A percentile compares a stretch with the other conserved stretches of the same genome.
Conservation (phyloP, 306 rosid genomes). For the Prosopis cineraria region DNA sequence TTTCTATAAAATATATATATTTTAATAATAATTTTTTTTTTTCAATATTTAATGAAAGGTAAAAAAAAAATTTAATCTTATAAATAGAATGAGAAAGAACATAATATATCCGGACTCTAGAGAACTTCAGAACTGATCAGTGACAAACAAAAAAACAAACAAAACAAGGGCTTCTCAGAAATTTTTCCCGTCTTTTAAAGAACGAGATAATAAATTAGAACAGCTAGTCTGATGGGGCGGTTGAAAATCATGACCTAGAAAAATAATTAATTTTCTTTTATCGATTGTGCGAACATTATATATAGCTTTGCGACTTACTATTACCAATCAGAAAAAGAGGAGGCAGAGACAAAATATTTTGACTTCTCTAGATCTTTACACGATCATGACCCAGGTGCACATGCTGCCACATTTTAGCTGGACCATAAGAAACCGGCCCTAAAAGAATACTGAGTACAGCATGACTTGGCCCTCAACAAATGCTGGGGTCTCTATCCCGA, state of each 20-base stretch:
- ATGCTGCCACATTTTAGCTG: background rate
- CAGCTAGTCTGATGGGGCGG: background rate
- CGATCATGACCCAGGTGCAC: background rate
- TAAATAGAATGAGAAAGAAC: no score
- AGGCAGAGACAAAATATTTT: background rate
- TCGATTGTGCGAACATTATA: no score
- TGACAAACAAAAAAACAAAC: background rate
- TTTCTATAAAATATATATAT: no score
- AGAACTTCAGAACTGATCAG: background rate
- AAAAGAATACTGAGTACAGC: background rate
- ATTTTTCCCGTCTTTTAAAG: no score
- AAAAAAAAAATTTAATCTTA: no score
- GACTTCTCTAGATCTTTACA: background rate
- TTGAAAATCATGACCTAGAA: background rate
- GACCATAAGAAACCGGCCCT: background rate
- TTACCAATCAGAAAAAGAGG: background rate
- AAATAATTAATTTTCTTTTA: background rate
- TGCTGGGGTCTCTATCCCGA: background rate
- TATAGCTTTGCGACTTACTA: no score
- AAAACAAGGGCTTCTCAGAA: no score
- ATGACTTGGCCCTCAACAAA: background rate
- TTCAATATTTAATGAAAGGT: no score
- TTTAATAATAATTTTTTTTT: no score
- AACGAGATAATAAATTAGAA: no score
- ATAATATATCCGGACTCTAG: background rate